Conservation (phyloP, 2,329 filamentous ascomycete genomes). For the Colletotrichum sp. region DNA sequence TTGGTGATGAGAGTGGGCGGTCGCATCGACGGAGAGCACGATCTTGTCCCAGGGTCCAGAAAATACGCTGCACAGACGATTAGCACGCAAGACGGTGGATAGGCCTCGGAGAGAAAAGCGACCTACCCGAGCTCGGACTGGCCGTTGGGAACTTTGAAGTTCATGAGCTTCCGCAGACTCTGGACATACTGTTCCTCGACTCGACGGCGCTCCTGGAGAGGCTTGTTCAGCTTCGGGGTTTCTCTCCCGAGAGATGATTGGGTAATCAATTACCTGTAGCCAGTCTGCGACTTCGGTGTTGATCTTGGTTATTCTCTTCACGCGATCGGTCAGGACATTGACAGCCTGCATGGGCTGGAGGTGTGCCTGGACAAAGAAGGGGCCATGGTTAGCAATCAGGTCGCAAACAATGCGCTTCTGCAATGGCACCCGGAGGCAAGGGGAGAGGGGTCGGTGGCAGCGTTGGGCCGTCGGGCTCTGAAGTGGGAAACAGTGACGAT, state of each 20-base stretch:
- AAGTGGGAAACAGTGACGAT: background rate
- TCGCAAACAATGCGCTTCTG: slow-evolving; percentile 19
- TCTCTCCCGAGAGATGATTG: background rate
- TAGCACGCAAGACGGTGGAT: background rate
- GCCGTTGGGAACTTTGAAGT: slow-evolving; percentile 75
- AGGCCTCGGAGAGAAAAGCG: background rate
- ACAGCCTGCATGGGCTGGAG: slow-evolving; percentile 85
- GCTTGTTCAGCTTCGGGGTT: slow-evolving; percentile 10
- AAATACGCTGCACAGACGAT: slow-evolving; percentile 72
- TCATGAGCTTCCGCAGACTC: slow-evolving; percentile 80
- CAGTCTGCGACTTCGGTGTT: slow-evolving; percentile 95
- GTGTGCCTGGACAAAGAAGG: slow-evolving; percentile 63
- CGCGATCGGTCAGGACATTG: slow-evolving; percentile 80
- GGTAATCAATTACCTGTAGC: slow-evolving; percentile 74
- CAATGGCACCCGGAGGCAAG: background rate
- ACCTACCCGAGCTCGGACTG: slow-evolving; percentile 86
- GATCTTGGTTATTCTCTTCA: slow-evolving; percentile 84
- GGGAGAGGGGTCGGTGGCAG: slow-evolving; percentile 6
- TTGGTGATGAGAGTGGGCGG: slow-evolving; percentile 83
- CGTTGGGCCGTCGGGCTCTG: background rate
- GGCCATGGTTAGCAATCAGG: slow-evolving; percentile 17
- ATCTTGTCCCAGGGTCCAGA: slow-evolving; percentile 90
- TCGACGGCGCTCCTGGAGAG: slow-evolving; percentile 81
- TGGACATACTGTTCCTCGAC: slow-evolving; percentile 90
- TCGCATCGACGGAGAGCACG: slow-evolving; percentile 76